Evolutionary conservation across 1,284 basidiomycete species (phyloP).

Genomic region (Ganoderma multipileum): DNA sequence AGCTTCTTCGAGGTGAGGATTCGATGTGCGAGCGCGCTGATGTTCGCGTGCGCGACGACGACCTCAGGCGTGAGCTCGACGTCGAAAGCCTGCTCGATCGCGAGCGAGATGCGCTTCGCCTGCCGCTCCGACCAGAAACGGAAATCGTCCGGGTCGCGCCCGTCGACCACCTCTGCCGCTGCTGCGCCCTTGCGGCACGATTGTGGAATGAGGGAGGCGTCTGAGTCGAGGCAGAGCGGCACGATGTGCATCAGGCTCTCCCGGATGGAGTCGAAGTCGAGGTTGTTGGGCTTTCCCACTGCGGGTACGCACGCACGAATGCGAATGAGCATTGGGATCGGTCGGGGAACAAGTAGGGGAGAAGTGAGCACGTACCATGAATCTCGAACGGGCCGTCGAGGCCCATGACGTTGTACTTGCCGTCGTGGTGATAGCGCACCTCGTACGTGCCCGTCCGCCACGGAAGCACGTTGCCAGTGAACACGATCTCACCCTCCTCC

Average conservation of each 20-base stretch:
- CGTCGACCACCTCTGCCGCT: constrained; percentile 36
- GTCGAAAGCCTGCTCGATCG: constrained; percentile 82
- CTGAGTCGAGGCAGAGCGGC: constrained; percentile 85
- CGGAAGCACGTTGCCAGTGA: constrained; percentile 82
- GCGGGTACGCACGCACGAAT: constrained; percentile 17
- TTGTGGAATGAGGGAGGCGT: constrained; percentile 81
- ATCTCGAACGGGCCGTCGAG: constrained; percentile 87
- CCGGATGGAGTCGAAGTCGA: constrained; percentile 72
- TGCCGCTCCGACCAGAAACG: constrained; percentile 91
- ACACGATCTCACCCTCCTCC: constrained; percentile 75
- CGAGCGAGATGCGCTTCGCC: constrained; percentile 84
- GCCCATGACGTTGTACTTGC: constrained; percentile 96
- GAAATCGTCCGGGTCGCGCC: constrained; percentile 89
- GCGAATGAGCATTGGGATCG: not conserved
- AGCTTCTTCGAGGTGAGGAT: constrained; percentile 85
- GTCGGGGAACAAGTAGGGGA: not conserved
- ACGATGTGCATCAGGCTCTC: constrained; percentile 79
- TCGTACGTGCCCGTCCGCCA: constrained; percentile 92
- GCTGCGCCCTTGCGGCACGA: constrained; percentile 58
- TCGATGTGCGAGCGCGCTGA: constrained; percentile 81
- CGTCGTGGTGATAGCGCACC: constrained; percentile 91
- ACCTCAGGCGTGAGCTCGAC: constrained; percentile 92
- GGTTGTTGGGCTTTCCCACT: constrained; percentile 73
- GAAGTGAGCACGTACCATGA: constrained; percentile 63
- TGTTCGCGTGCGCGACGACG: constrained; percentile 92